These are phyloP conservation scores for Mucor saturninus DNA, from an alignment of 371 early-diverging fungal genomes.

Conservation along the genomic window DNA sequence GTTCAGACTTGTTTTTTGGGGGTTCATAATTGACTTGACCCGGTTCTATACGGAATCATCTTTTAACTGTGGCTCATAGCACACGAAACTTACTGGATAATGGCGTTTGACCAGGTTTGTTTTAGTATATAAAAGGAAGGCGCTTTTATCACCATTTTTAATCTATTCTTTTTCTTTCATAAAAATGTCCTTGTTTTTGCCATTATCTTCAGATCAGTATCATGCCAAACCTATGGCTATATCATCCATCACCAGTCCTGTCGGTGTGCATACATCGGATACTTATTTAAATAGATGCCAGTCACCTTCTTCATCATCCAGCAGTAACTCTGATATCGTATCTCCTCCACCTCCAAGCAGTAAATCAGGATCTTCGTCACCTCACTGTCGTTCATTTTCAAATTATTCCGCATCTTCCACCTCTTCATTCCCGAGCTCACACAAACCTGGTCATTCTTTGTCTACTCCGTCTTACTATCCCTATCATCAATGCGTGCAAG, in stretches of 20 bases:
- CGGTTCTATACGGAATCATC: constrained; percentile 16
- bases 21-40: not conserved
- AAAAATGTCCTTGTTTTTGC: constrained; percentile 17
- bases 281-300: constrained; percentile 2
- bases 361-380: constrained; percentile 15
- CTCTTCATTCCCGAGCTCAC: constrained; percentile 8
- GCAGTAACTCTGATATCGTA: not conserved
- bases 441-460: not conserved
- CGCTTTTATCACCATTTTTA: not conserved
- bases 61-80: constrained; percentile 16
- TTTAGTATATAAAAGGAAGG: constrained; percentile 10
- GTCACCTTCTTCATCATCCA: constrained; percentile 18
- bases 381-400: constrained; percentile 3
- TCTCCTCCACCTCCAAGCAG: constrained; percentile 9
- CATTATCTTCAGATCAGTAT: constrained; percentile 14
- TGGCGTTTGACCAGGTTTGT: constrained; percentile 12
- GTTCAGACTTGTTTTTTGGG: not conserved
- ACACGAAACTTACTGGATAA: constrained; percentile 8
- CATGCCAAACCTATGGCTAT: constrained; percentile 47
- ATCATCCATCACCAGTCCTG: constrained; percentile 41
- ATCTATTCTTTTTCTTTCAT: not conserved
- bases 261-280: not conserved
- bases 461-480: not conserved
- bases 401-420: constrained; percentile 14
- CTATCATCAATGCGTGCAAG: not conserved